These are phyloP conservation scores for Dictyostelium citrinum DNA, from an alignment of 78 protist species.

Conservation along the genomic window DNA sequence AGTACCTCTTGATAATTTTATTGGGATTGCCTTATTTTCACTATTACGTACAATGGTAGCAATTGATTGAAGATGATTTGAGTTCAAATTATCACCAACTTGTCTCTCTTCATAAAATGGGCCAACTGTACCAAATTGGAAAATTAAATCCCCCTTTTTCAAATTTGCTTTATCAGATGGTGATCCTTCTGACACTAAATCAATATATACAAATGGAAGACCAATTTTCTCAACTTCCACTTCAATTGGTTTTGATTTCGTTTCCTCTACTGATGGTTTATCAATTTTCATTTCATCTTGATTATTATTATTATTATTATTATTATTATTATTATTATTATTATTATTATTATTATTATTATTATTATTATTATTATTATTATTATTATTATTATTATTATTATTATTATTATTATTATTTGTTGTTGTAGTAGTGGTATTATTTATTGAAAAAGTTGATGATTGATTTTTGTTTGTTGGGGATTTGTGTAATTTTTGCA, in stretches of 20 bases:
- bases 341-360: background rate
- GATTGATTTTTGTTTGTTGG: background rate
- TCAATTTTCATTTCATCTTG: background rate
- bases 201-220: constrained; percentile 61
- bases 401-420: background rate
- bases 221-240: background rate
- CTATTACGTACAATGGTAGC: constrained; percentile 44
- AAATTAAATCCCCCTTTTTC: constrained; percentile 21
- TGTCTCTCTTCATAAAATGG: constrained; percentile 1
- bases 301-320: background rate
- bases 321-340: background rate
- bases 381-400: background rate
- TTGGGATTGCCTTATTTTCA: constrained; percentile 19
- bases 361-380: background rate
- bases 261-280: background rate
- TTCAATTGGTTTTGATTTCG: background rate
- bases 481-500: background rate
- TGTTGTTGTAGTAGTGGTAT: background rate
- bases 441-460: background rate
- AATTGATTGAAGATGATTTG: constrained; percentile 31
- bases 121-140: constrained; percentile 60
- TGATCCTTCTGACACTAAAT: constrained; percentile 56
- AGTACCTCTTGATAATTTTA: constrained; percentile 8
- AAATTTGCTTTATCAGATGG: constrained; percentile 42
- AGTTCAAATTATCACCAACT: background rate